Base-by-base conservation (phyloP, 164 flowering plant species). In the Liriodendron chinense region DNA sequence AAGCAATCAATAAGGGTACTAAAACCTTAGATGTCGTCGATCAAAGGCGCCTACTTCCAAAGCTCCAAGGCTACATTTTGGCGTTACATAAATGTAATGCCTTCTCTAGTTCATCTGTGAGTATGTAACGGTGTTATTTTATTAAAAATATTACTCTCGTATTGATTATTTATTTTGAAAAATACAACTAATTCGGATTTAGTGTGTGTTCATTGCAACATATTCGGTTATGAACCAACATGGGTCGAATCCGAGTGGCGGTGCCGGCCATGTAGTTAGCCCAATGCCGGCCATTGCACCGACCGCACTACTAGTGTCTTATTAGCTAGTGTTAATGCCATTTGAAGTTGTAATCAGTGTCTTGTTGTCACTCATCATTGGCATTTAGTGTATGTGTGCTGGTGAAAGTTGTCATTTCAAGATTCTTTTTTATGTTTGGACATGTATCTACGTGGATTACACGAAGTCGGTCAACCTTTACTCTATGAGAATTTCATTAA, bases 271-370 rank as follows among this genome's bases (percentile, higher is more conserved):
- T 23, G 64, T 66, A 22, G 13, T 23, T 2, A n/a, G 25, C 68
- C 62, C 9, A 3, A 76, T 83, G 83, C 79, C 79, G 80, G 22
- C 65, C 80, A 56, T 81, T 34, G 85, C 82, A 47, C 73, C 77
- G 61, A 73, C 50, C 77, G 74, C n/a, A 81, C 72, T 47, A 57
- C 47, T 21, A 76, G 22, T 82, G 83, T 83, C 81, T 72, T 80
- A 78, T 81, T 84, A 24, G 61, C 66, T 28, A 49, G 75, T 49
- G 59, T 24, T 75, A 61, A 77, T 66, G 61, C 66, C 57, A 16
- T 23, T 21, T 48, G 21, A 53, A 53, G 63, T 3, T 21, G 47
- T 20, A 22, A 16, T 3, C 49, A 70, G 72, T 65, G 68, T 75
- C 77, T 21, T 74, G 65, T 73, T 75, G 68, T 9, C 68, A 34